Percentiles rank a stretch among this genome's conserved stretches.
phyloP scores from a whole-genome alignment of 345 rosid species.

The Murraya paniculata region DNA sequence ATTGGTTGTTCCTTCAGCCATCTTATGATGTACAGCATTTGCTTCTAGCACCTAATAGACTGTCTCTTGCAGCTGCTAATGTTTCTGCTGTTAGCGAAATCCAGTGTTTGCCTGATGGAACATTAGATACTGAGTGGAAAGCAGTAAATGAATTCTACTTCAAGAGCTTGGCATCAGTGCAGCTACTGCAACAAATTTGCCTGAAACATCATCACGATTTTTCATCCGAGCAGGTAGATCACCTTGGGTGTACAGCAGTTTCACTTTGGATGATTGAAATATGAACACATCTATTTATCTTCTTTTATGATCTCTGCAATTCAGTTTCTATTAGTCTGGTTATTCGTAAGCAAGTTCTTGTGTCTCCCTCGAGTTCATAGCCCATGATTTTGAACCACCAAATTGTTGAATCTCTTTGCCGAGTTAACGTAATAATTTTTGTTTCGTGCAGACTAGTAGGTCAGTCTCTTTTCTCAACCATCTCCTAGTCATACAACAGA shows the following conservation, averaged over 20 bases:
- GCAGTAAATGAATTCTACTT: conserved; percentile 66
- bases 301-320: background rate
- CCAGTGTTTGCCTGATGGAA: conserved; percentile 26
- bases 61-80: conserved; percentile 21
- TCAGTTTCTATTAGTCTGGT: background rate
- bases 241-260: conserved; percentile 7
- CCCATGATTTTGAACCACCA: background rate
- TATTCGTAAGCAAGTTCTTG: background rate
- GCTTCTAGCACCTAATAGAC: conserved; percentile 39
- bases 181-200: conserved; percentile 56
- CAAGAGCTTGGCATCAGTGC: conserved; percentile 76
- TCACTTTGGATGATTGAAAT: background rate
- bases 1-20: conserved; percentile 66
- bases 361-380: background rate
- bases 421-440: background rate
- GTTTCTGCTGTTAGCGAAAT: conserved; percentile 26
- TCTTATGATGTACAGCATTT: conserved; percentile 65
- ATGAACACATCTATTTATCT: background rate
- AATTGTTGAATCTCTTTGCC: background rate
- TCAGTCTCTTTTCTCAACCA: conserved; percentile 76
- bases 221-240: conserved; percentile 69
- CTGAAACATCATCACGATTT: conserved; percentile 70
- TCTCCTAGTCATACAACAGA: conserved; percentile 71
- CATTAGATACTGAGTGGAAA: conserved; percentile 54
- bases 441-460: conserved; percentile 54